Conservation (phyloP, 768 basidiomycete species). For the Podaxis pistillaris region DNA sequence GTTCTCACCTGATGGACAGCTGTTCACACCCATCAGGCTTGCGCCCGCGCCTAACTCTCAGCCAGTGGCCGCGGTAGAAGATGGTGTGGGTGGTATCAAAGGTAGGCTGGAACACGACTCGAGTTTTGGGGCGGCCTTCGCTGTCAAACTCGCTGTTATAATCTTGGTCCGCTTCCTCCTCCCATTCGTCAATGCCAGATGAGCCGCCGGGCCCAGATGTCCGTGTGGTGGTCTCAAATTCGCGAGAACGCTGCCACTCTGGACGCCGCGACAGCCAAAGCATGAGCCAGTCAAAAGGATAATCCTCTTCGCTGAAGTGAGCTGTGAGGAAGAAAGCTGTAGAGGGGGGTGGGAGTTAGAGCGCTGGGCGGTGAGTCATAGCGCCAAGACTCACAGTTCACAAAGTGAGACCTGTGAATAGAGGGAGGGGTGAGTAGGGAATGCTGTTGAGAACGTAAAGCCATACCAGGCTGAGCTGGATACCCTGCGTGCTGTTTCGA, state of each 20-base stretch:
- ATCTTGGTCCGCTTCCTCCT: slow-evolving; percentile 27
- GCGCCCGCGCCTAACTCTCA: slow-evolving; percentile 68
- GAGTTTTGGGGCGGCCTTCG: slow-evolving; percentile 60
- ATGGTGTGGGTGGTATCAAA: slow-evolving; percentile 88
- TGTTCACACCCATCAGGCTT: slow-evolving; percentile 74
- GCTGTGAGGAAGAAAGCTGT: slow-evolving; percentile 86
- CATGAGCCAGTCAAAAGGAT: slow-evolving; percentile 91
- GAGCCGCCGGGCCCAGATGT: slow-evolving; percentile 61
- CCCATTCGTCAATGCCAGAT: slow-evolving; percentile 41
- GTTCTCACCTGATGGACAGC: slow-evolving; percentile 66
- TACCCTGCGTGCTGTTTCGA: slow-evolving; percentile 80
- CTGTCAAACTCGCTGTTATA: slow-evolving; percentile 41
- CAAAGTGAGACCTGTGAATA: slow-evolving; percentile 69
- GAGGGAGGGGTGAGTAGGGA: slow-evolving; percentile 3
- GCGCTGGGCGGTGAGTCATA: slow-evolving; percentile 3
- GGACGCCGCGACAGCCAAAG: slow-evolving; percentile 82
- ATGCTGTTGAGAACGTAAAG: slow-evolving; percentile 13
- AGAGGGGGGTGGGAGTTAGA: slow-evolving; percentile 22
- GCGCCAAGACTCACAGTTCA: slow-evolving; percentile 64
- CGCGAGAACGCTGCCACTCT: slow-evolving; percentile 87
- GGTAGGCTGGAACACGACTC: slow-evolving; percentile 87
- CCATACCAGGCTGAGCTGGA: slow-evolving; percentile 80
- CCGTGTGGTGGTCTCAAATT: slow-evolving; percentile 86
- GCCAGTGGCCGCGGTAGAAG: slow-evolving; percentile 82
- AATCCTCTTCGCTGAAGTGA: slow-evolving; percentile 88